Base-by-base conservation (phyloP, 768 basidiomycete species). In the Lentinula aciculospora region DNA sequence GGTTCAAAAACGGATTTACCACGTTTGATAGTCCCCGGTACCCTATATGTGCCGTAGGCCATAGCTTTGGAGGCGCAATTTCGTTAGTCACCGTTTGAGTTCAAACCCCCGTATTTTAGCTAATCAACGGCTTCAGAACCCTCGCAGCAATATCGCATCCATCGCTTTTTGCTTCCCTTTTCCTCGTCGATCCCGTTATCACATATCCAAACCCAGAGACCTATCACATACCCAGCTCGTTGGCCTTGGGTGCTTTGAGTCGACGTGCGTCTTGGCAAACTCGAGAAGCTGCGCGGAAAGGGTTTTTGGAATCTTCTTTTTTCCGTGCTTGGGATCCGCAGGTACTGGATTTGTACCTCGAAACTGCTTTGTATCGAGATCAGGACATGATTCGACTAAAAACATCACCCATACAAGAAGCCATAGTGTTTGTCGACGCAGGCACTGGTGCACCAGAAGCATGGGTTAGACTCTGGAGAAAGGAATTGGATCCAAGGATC, bases 31-130 rank as follows among this genome's bases (percentile, higher is more conserved):
- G 4, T 79, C 87, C 32, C 81, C 69, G n/a, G 64, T 94, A 2
- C 74, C 51, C 51, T 36, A 39, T 53, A 37, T 53, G 93, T 21
- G 83, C 76, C 4, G 72, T 93, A 3, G 94, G 92, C 0, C 94
- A 97, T 66, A 94, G 92, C 0, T 85, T 91, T 53, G 91, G 94
- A 19, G 94, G 89, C 1, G 86, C 85, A 65, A 83, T 84, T 2
- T 78, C 83, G 85, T 92, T 66, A 65, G 89, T 76, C 56, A 6
- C 57, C 51, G 25, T 60, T 53, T 56, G 23, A 53, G 8, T 56
- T n/a, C 3, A 10, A 1, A 23, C 23, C 21, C 19, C 27, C 10
- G n/a, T 32, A 19, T 21, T 39, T 50, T 32, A n/a, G 21, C 28
- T 27, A 17, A 53, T 32, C 56, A 25, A 10, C 23, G 47, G 21